A percentile compares a stretch with the other conserved stretches of the same genome.
Evolutionary conservation across 768 basidiomycete genomes (phyloP).

Genomic region (Cyclocybe aegerita): DNA sequence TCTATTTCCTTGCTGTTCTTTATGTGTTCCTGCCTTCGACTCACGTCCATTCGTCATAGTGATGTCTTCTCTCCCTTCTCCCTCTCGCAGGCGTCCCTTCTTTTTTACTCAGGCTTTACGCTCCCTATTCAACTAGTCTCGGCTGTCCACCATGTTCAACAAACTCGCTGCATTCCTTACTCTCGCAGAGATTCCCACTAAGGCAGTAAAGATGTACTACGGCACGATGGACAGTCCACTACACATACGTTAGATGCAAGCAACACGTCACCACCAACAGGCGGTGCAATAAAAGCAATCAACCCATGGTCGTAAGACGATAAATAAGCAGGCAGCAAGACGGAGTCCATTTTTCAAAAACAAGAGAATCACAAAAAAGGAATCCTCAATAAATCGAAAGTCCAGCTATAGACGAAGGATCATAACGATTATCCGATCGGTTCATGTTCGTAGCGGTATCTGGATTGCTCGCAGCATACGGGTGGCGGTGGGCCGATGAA

Average conservation of each 20-base stretch:
- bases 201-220: too few species aligned
- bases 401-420: constrained; percentile 16
- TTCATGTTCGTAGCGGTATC: constrained; percentile 4
- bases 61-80: neutral
- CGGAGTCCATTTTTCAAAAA: neutral
- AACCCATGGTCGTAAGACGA: too few species aligned
- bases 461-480: constrained; percentile 20
- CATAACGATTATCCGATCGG: constrained; percentile 7
- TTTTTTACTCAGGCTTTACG: constrained; percentile 15
- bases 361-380: constrained; percentile 1
- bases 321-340: too few species aligned
- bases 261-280: too few species aligned
- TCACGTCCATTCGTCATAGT: neutral
- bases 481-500: constrained; percentile 6
- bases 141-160: constrained; percentile 21
- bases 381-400: constrained; percentile 16
- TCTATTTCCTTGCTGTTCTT: constrained; percentile 25
- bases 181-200: too few species aligned
- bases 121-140: constrained; percentile 9
- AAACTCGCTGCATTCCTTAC: constrained; percentile 20
- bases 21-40: constrained; percentile 1
- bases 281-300: too few species aligned
- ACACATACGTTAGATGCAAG: too few species aligned
- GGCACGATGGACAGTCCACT: too few species aligned
- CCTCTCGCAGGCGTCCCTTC: constrained; percentile 27